phyloP scores from a whole-genome alignment of 768 basidiomycete species.

The Sutorius australiensis region DNA sequence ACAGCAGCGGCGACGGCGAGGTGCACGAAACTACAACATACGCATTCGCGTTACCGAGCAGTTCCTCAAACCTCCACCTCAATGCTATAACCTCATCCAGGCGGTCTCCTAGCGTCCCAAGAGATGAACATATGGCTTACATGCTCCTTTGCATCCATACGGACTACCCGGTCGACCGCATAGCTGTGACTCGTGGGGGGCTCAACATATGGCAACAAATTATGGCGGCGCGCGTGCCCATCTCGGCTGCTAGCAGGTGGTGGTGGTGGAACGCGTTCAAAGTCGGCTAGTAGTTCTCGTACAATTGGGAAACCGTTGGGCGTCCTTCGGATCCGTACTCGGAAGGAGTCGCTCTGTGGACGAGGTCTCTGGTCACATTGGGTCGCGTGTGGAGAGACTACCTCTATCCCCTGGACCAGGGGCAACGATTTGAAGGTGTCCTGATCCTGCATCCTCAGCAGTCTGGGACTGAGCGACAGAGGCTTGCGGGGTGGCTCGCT shows the following conservation, averaged over 20 bases:
- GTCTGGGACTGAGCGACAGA: not conserved
- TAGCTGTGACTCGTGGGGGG: not conserved
- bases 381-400: not conserved
- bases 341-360: slow-evolving; percentile 11
- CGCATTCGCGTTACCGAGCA: slow-evolving; percentile 25
- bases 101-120: not conserved
- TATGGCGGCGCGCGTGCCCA: slow-evolving; percentile 11
- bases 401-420: not conserved
- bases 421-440: not conserved
- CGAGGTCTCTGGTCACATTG: not conserved
- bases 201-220: not conserved
- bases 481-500: no score
- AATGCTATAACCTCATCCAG: slow-evolving; percentile 11
- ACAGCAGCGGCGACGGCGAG: not conserved
- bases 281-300: slow-evolving; percentile 3
- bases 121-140: slow-evolving; percentile 10
- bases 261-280: slow-evolving; percentile 4
- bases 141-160: slow-evolving; percentile 16
- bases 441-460: not conserved
- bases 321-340: slow-evolving; percentile 5
- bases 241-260: slow-evolving; percentile 16
- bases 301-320: not conserved
- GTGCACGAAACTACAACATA: slow-evolving; percentile 5
- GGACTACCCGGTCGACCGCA: slow-evolving; percentile 27
- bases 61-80: slow-evolving; percentile 28